These are phyloP conservation scores for Hyphodiscus hymeniophilus DNA, from an alignment of 495 filamentous ascomycete species.

Conservation along the genomic window DNA sequence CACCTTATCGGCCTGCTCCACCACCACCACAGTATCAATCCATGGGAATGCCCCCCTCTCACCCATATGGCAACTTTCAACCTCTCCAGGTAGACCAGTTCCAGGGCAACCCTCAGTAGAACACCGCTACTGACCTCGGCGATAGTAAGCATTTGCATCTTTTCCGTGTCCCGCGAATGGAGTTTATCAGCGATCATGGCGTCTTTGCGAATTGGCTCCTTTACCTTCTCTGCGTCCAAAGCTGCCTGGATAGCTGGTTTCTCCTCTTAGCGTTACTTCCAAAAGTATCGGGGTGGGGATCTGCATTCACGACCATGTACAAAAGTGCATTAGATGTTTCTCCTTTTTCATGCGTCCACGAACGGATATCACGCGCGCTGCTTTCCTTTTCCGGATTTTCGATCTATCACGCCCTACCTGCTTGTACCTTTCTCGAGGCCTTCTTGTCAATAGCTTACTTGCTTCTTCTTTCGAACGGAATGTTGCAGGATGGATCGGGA, in stretches of 20 bases:
- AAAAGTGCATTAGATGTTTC: constrained; percentile 27
- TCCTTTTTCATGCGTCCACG: constrained; percentile 24
- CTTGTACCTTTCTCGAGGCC: not conserved
- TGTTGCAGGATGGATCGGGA: constrained; percentile 4
- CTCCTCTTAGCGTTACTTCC: constrained; percentile 27
- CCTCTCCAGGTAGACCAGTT: constrained; percentile 24
- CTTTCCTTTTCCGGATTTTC: constrained; percentile 12
- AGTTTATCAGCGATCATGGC: constrained; percentile 26
- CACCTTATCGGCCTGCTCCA: constrained; percentile 91
- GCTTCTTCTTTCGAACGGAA: constrained; percentile 2
- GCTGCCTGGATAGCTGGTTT: constrained; percentile 23
- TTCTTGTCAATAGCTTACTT: constrained; percentile 7
- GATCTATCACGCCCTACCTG: constrained; percentile 7
- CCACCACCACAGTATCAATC: constrained; percentile 81
- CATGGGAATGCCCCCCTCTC: constrained; percentile 71
- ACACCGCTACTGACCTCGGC: constrained; percentile 3
- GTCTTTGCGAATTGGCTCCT: constrained; percentile 20
- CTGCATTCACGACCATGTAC: constrained; percentile 27
- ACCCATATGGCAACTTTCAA: constrained; percentile 35
- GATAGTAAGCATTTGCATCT: constrained; percentile 23
- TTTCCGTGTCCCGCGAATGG: constrained; percentile 24
- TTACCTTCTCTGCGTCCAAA: constrained; percentile 23
- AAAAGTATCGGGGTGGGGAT: constrained; percentile 27
- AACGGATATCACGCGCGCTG: constrained; percentile 14
- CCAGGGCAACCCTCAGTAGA: not conserved